Percentiles rank a stretch among this genome's conserved stretches.
These are phyloP conservation scores for Avena atlantica DNA, from an alignment of 176 grass and related monocot species.

Conservation along the genomic window DNA sequence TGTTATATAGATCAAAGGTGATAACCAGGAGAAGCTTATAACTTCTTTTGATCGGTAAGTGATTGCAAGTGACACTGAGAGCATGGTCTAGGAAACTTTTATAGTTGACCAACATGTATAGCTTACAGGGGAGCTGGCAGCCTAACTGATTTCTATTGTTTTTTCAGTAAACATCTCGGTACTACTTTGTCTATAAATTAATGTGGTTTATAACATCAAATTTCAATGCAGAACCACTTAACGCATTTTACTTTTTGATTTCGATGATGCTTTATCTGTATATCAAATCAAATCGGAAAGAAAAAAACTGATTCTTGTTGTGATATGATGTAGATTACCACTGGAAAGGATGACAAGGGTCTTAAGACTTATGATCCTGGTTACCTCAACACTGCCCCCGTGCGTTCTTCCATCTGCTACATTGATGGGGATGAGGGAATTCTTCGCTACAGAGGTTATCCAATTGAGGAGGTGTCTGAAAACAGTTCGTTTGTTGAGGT, in stretches of 20 bases:
- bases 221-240: background rate
- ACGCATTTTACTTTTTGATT: background rate
- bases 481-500: slow-evolving; percentile 87
- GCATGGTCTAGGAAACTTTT: background rate
- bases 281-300: background rate
- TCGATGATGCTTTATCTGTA: background rate
- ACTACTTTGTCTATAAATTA: background rate
- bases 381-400: slow-evolving; percentile 92
- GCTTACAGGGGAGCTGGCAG: background rate
- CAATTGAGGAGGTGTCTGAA: slow-evolving; percentile 95
- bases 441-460: slow-evolving; percentile 97
- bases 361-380: slow-evolving; percentile 96
- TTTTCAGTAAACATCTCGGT: background rate
- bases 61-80: background rate
- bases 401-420: slow-evolving; percentile 83
- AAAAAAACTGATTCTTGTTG: background rate
- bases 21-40: background rate
- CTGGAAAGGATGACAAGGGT: slow-evolving; percentile 84
- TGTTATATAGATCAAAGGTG: background rate
- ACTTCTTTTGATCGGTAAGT: background rate
- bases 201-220: background rate
- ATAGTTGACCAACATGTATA: background rate
- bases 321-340: slow-evolving; percentile 64
- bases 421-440: slow-evolving; percentile 98
- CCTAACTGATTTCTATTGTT: background rate